Percentiles rank a stretch among this genome's conserved stretches.
These are phyloP conservation scores for Hypoxylon sp. DNA, from an alignment of 2,329 filamentous ascomycete genomes.

Conservation along the genomic window DNA sequence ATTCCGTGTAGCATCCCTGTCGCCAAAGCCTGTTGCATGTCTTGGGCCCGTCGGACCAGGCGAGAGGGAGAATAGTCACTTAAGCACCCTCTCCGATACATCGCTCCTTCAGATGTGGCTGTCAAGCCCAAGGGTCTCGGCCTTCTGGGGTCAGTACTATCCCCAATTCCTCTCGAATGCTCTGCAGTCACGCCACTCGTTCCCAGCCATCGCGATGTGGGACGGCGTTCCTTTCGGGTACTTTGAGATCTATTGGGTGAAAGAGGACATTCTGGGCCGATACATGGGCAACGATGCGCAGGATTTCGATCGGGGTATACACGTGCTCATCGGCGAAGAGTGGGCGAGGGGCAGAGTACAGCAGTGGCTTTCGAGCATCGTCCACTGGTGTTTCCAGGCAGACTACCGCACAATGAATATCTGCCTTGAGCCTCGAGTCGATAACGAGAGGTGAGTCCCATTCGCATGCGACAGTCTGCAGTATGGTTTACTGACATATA, in stretches of 20 bases:
- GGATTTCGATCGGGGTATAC: slow-evolving; percentile 90
- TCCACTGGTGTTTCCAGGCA: slow-evolving; percentile 85
- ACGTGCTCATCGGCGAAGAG: slow-evolving; percentile 91
- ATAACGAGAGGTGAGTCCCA: slow-evolving; percentile 83
- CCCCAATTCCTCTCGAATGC: slow-evolving; percentile 75
- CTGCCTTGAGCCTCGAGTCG: slow-evolving; percentile 88
- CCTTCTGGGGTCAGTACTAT: slow-evolving; percentile 83
- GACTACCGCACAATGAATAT: slow-evolving; percentile 87
- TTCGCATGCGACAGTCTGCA: not conserved
- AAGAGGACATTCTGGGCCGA: slow-evolving; percentile 84
- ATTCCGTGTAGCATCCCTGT: slow-evolving; percentile 84
- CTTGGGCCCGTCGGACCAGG: slow-evolving; percentile 67
- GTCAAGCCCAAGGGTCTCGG: slow-evolving; percentile 83
- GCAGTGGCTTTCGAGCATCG: slow-evolving; percentile 84
- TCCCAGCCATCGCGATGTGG: slow-evolving; percentile 94
- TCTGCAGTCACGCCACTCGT: slow-evolving; percentile 79
- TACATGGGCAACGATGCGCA: slow-evolving; percentile 74
- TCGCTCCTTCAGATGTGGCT: slow-evolving; percentile 86
- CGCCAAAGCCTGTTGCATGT: slow-evolving; percentile 72
- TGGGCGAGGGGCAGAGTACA: slow-evolving; percentile 88
- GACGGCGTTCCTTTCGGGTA: slow-evolving; percentile 96
- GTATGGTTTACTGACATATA: slow-evolving; percentile 24
- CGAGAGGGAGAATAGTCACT: slow-evolving; percentile 57
- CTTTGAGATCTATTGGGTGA: slow-evolving; percentile 98
- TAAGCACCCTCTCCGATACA: slow-evolving; percentile 64